phyloP scores from a whole-genome alignment of 2,329 filamentous ascomycete genomes.

The Pyrenochaeta sp. region DNA sequence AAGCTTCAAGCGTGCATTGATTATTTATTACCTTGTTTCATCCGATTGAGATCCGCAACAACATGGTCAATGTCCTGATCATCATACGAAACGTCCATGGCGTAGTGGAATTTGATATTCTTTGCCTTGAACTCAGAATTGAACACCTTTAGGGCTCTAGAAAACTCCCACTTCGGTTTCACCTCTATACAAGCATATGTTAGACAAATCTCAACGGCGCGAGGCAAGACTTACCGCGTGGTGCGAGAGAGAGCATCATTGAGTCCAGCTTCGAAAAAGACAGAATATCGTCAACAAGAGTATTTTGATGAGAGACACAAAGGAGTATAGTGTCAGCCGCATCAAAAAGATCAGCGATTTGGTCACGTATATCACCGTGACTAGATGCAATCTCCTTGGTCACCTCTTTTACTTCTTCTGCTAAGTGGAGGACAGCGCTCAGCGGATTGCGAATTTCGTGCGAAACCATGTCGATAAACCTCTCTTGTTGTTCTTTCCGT shows the following conservation, averaged over 20 bases:
- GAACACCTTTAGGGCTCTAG: conserved; percentile 51
- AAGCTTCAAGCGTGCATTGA: rapidly evolving
- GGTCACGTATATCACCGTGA: conserved; percentile 22
- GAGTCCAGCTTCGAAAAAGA: conserved; percentile 59
- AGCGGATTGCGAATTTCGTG: conserved; percentile 53
- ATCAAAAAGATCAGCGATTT: conserved; percentile 43
- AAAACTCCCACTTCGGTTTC: conserved; percentile 50
- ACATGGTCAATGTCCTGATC: conserved; percentile 50
- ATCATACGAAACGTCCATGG: conserved; percentile 53
- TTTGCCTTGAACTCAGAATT: conserved; percentile 50
- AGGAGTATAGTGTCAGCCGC: conserved; percentile 53
- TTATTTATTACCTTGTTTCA: conserved; percentile 44
- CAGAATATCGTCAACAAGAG: conserved; percentile 58
- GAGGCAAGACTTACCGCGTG: conserved; percentile 27
- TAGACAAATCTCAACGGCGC: conserved; percentile 8
- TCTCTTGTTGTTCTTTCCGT: conserved; percentile 56
- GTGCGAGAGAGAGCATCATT: conserved; percentile 53
- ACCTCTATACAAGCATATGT: conserved; percentile 29
- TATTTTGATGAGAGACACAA: conserved; percentile 56
- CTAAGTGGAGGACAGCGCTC: conserved; percentile 52
- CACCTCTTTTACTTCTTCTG: conserved; percentile 53
- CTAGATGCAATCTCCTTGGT: conserved; percentile 31
- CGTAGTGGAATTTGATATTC: conserved; percentile 49
- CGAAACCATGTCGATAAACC: conserved; percentile 57
- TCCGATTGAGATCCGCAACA: conserved; percentile 46